Evolutionary conservation across 2,329 filamentous ascomycete genomes (phyloP), one percentile per base, ranked within the genome.

Genomic region (Colletotrichum falcatum): DNA sequence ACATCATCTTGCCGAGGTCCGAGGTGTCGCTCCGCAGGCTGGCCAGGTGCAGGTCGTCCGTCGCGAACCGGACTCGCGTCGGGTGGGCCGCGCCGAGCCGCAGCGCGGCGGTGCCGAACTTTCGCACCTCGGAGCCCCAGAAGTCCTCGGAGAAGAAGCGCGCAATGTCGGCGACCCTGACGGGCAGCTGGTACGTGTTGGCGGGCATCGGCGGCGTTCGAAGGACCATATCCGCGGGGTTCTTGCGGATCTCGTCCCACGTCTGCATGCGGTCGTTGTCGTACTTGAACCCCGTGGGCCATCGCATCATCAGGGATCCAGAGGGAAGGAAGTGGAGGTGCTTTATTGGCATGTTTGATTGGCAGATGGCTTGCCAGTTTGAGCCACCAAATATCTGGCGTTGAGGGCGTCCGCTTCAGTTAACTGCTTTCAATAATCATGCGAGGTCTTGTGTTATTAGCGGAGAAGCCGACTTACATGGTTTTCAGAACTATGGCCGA

Each of bases 131-230:
- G 14, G 62, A 70, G 20, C 73, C 53, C 78, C 78, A 79, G 66
- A 78, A 79, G 9, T 67, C 70, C 12, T 75, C 62, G 0, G 58
- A 72, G 59, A 78, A 79, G 44, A 73, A 65, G 12, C 72, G 73
- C 1, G 59, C 48, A 2, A 67, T 49, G 18, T 60, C 58, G 16
- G 53, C 11, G 1, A 61, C 39, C 4, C 54, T 28, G 33, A 58
- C 54, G 23, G 18, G 48, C 3, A 44, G 33, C 14, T 18, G 6
- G 55, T 64, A 64, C 3, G 39, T 53, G 33, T 56, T 46, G 16
- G 61, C 35, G 0, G 23, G 18, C 6, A 59, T n/a, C 7, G 23
- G 28, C 5, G 51, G 48, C 8, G n/a, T 46, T 14, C 42, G 26
- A 18, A 70, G n/a, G 2, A 68, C 14, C n/a, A 63, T 35, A 9